These are phyloP conservation scores for Sanghuangporus weigelae DNA, from an alignment of 1,284 basidiomycete species.

Conservation along the genomic window DNA sequence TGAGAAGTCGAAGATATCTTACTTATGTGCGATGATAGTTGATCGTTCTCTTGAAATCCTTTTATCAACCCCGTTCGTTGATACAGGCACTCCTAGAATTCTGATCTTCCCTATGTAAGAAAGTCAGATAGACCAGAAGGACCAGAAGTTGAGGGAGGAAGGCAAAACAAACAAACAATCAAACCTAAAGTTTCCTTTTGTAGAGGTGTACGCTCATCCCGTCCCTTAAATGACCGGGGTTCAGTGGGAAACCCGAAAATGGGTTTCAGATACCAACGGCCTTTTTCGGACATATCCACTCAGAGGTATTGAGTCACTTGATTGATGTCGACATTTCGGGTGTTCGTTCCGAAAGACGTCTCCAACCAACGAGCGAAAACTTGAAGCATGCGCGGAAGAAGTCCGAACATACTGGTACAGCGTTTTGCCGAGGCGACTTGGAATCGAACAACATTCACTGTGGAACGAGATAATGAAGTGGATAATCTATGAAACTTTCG, in stretches of 20 bases:
- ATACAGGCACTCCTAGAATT: neutral
- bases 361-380: neutral
- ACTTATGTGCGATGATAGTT: neutral
- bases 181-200: neutral
- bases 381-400: neutral
- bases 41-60: neutral
- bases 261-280: neutral
- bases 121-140: neutral
- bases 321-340: neutral
- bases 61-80: too few species aligned
- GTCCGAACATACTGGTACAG: neutral
- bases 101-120: neutral
- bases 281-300: neutral
- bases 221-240: neutral
- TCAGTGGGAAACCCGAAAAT: neutral
- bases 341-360: neutral
- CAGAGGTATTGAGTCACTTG: neutral
- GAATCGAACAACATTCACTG: too few species aligned
- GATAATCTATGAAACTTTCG: neutral
- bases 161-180: neutral
- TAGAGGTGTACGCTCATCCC: neutral
- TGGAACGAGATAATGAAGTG: too few species aligned
- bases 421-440: too few species aligned
- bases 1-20: neutral
- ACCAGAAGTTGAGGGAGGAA: neutral